Conservation (phyloP, 2,329 filamentous ascomycete species). For the Tolypocladium pustulatum region DNA sequence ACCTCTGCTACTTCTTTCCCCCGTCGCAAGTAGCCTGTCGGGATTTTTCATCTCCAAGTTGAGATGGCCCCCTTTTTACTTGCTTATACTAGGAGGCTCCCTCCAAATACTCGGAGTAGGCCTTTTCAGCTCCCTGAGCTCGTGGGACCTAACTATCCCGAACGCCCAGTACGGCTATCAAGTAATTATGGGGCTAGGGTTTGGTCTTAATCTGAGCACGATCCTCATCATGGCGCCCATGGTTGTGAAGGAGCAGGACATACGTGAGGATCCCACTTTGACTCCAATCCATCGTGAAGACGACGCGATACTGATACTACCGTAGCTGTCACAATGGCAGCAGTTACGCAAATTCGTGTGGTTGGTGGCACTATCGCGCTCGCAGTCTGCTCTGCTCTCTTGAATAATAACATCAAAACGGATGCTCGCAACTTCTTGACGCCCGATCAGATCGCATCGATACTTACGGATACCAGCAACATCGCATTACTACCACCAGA, state of each 20-base stretch:
- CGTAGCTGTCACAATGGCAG: not conserved
- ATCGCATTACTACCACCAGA: not conserved
- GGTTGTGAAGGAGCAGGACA: not conserved
- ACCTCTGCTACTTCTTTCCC: not conserved
- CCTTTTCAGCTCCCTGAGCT: not conserved
- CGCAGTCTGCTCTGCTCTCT: not conserved
- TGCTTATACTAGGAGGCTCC: not conserved
- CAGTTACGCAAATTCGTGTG: not conserved
- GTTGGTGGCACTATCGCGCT: not conserved
- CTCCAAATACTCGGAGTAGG: not conserved
- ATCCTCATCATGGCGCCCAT: not conserved
- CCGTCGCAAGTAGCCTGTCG: not conserved
- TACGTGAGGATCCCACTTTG: not conserved
- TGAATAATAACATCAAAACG: not conserved
- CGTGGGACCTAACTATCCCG: not conserved
- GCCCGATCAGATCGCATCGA: not conserved
- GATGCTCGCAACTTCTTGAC: not conserved
- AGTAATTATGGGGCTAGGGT: not conserved
- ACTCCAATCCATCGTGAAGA: not conserved
- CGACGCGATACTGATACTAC: not conserved
- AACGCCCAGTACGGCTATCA: not conserved
- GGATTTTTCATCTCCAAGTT: not conserved
- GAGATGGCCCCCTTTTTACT: not conserved
- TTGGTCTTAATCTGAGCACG: not conserved
- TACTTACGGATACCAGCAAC: not conserved